A percentile compares a stretch with the other conserved stretches of the same genome.
Evolutionary conservation across 1,139 yeast genomes (phyloP).

Genomic region (Protomyces inundatus): DNA sequence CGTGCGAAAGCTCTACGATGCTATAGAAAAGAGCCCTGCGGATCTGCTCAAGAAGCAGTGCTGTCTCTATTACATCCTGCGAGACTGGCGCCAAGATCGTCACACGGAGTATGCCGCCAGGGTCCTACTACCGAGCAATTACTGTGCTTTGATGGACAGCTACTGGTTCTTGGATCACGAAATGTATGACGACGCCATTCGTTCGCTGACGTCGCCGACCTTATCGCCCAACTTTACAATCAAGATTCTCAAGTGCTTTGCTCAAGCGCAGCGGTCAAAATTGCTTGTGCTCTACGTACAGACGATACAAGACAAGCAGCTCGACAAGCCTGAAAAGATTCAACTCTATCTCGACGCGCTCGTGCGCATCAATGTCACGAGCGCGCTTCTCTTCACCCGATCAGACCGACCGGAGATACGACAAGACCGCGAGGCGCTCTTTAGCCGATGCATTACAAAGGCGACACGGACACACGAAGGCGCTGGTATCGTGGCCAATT

Average conservation of each 20-base stretch:
- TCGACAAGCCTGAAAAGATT: slow-evolving; percentile 15
- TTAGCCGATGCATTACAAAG: background rate
- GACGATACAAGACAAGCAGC: slow-evolving; percentile 2
- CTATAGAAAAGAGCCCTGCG: slow-evolving; percentile 17
- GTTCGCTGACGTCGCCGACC: slow-evolving; percentile 5
- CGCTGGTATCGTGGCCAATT: background rate
- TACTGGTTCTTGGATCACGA: slow-evolving; percentile 16
- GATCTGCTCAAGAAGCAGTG: slow-evolving; percentile 24
- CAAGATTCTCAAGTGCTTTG: slow-evolving; percentile 12
- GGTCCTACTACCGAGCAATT: slow-evolving; percentile 8
- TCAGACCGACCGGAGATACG: background rate
- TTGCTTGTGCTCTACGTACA: slow-evolving; percentile 13
- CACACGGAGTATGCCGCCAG: slow-evolving; percentile 11
- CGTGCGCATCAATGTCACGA: background rate
- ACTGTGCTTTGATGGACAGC: slow-evolving; percentile 20
- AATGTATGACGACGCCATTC: slow-evolving; percentile 2
- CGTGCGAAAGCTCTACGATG: slow-evolving; percentile 13
- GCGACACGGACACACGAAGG: slow-evolving; percentile 4
- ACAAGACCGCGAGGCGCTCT: background rate
- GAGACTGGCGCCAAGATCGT: slow-evolving; percentile 9
- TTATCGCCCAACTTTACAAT: slow-evolving; percentile 20
- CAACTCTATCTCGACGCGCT: slow-evolving; percentile 3
- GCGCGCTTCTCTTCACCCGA: slow-evolving; percentile 16
- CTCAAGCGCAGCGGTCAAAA: background rate
- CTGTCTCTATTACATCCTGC: slow-evolving; percentile 17